phyloP scores from a whole-genome alignment of 352 stramenopile genomes.

The Phytophthora colocasiae region DNA sequence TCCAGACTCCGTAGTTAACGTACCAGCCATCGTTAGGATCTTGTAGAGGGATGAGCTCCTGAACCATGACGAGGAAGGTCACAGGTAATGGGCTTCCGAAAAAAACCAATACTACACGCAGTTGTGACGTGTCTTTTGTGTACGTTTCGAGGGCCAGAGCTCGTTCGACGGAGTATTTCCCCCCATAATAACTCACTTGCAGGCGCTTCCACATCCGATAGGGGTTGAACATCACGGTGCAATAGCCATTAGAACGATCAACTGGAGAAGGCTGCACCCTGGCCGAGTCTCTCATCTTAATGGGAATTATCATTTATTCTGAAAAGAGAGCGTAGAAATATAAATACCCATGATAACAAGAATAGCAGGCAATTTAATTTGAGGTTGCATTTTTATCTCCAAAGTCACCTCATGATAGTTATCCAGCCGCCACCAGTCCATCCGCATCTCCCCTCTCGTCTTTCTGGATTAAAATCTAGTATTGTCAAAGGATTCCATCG shows the following conservation, averaged over 20 bases:
- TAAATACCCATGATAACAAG: no score
- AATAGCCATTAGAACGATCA: no score
- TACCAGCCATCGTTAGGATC: constrained; percentile 4
- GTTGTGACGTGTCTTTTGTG: background rate
- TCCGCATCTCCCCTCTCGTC: no score
- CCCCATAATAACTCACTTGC: constrained; percentile 15
- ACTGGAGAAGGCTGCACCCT: no score
- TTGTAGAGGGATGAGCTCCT: constrained; percentile 15
- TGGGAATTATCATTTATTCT: no score
- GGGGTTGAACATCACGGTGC: background rate
- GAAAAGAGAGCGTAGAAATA: no score
- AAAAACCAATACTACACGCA: constrained; percentile 7
- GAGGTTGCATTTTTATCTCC: no score
- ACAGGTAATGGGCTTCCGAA: constrained; percentile 8
- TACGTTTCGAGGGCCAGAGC: constrained; percentile 18
- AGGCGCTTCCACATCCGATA: constrained; percentile 4
- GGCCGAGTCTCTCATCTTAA: no score
- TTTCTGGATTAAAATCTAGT: no score
- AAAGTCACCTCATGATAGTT: no score
- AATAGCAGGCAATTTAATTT: no score
- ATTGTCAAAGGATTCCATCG: background rate
- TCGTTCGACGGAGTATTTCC: constrained; percentile 15
- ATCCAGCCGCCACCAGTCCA: no score
- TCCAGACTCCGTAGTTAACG: constrained; percentile 16
- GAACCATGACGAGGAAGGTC: background rate